phyloP scores from a whole-genome alignment of 2,329 filamentous ascomycete species.

The Clathrospora elynae region DNA sequence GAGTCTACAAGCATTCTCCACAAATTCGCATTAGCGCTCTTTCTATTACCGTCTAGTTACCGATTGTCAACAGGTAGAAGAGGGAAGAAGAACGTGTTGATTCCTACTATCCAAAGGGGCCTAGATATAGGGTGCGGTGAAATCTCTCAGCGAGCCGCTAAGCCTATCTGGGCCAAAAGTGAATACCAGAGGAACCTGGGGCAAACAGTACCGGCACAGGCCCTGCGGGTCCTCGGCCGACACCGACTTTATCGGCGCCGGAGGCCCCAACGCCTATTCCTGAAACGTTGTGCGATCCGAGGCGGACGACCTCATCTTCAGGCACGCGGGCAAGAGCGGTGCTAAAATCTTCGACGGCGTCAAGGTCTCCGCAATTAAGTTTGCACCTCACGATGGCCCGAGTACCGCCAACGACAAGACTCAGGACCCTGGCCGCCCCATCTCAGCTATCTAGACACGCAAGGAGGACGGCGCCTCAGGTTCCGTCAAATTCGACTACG shows the following conservation, averaged over 20 bases:
- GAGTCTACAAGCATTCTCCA: slow-evolving; percentile 8
- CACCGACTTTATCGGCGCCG: slow-evolving; percentile 33
- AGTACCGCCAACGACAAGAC: background rate
- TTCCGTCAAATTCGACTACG: slow-evolving; percentile 53
- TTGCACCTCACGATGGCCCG: slow-evolving; percentile 2
- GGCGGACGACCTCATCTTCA: slow-evolving; percentile 36
- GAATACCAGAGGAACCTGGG: too few relatives aligned
- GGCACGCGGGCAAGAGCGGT: slow-evolving; percentile 33
- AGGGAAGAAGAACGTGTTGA: too few relatives aligned
- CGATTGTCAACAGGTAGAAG: too few relatives aligned
- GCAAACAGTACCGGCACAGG: too few relatives aligned
- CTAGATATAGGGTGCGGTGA: too few relatives aligned
- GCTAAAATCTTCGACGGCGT: slow-evolving; percentile 22
- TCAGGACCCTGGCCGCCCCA: background rate
- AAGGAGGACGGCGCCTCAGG: slow-evolving; percentile 38
- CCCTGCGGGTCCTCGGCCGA: too few relatives aligned
- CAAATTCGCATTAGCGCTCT: too few relatives aligned
- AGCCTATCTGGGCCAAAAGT: too few relatives aligned
- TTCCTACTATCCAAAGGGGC: too few relatives aligned
- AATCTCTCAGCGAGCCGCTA: too few relatives aligned
- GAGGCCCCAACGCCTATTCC: slow-evolving; percentile 25
- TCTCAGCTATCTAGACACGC: background rate
- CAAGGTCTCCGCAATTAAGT: slow-evolving; percentile 16
- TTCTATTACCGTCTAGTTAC: too few relatives aligned
- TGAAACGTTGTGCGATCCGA: slow-evolving; percentile 43